Evolutionary conservation across 169 alveolate species (phyloP), one percentile per base, ranked within the genome.

Genomic region (Ichthyophthirius multifiliis): DNA sequence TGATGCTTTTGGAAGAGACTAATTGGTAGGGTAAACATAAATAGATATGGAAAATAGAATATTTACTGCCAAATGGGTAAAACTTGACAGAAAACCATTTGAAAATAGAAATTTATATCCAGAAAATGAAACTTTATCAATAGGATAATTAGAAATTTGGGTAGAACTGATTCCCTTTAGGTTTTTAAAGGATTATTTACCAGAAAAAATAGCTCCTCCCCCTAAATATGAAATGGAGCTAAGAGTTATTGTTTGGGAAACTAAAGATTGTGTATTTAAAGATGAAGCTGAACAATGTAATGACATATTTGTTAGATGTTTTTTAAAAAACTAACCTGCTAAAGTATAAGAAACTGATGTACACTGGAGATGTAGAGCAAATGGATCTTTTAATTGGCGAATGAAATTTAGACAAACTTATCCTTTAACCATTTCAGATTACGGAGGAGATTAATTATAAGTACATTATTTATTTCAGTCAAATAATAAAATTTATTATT

Each of bases 1-100:
- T 74, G 85, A 83, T 82, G 71, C 85, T 3, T 67, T 87, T 43
- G 88, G 82, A 23, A 39, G 82, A 12, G 94, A 89, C 64, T 94
- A 90, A 55, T 83, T 89, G 43, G 84, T 93, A 0, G 97, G 97
- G 12, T 81, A 75, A 30, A 89, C 97, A 0, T 37, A 77, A 20
- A 89, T 93, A 16, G 97, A 93, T 79, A 65, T 93, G 9, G 97
- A 90, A 76, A 94, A 93, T 74, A 82, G 97, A 62, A 90, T 77
- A 73, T 93, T 90, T 64, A 85, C 88, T 30, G 76, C 77, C 43
- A 88, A 88, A 47, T 93, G 97, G 97, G 76, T 75, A 34, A 43
- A 81, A 41, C 76, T 46, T 23, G 62, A 74, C 9, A 86, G 74
- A 41, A 89, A 88, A 43, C 97, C 97, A 20, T 90, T 93, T n/a